phyloP scores from a whole-genome alignment of 1,284 basidiomycete species.

The Trametes versicolor region DNA sequence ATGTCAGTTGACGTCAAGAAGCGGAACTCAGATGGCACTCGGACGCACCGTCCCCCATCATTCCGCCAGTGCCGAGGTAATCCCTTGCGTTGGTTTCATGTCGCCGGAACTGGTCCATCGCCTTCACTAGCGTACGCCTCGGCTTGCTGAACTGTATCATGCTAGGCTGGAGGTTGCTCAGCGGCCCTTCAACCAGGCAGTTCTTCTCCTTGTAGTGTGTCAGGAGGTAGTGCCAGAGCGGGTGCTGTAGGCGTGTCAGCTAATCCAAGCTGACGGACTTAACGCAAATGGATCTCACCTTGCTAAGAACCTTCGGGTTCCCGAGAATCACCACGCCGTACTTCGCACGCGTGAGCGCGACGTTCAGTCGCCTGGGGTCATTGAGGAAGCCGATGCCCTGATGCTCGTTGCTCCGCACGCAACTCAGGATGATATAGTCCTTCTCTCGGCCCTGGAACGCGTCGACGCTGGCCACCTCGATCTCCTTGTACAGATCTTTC shows the following conservation, averaged over 20 bases:
- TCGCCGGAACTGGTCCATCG: constrained; percentile 90
- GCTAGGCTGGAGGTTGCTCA: constrained; percentile 95
- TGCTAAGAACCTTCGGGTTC: constrained; percentile 98
- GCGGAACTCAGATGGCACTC: constrained; percentile 20
- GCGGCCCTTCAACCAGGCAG: constrained; percentile 94
- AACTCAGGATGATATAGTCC: constrained; percentile 99
- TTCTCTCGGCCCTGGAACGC: constrained; percentile 99
- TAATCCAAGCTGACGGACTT: constrained; percentile 96
- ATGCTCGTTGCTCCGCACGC: constrained; percentile 99
- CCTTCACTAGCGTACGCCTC: constrained; percentile 83
- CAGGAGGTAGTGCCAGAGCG: constrained; percentile 97
- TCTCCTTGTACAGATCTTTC: constrained; percentile 99
- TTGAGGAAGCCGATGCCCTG: constrained; percentile 99
- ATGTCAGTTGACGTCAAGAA: constrained; percentile 38
- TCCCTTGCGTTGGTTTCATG: constrained; percentile 89
- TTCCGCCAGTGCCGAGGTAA: constrained; percentile 57
- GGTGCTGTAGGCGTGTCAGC: constrained; percentile 69
- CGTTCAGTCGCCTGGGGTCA: constrained; percentile 96
- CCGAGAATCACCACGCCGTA: constrained; percentile 98
- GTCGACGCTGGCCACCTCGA: constrained; percentile 98
- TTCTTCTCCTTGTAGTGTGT: constrained; percentile 99
- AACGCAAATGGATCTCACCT: constrained; percentile 64
- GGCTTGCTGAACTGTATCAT: constrained; percentile 99
- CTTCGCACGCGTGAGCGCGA: constrained; percentile 96
- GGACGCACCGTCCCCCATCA: constrained; percentile 59